Evolutionary conservation across 2,329 filamentous ascomycete species (phyloP).

Genomic region (Pseudogymnoascus sp.): DNA sequence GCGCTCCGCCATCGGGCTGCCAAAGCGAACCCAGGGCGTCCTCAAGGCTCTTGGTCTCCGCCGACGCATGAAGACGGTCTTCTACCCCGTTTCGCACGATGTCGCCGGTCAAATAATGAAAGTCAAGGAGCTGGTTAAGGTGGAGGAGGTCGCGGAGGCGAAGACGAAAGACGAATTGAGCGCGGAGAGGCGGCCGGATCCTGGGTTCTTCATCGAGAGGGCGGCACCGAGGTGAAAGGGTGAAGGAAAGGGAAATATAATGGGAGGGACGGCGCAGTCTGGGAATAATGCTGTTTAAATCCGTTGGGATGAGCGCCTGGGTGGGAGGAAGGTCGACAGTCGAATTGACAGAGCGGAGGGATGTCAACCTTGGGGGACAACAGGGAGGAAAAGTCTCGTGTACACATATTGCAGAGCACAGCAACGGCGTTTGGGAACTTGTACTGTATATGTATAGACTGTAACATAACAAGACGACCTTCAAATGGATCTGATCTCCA

Average conservation of each 20-base stretch:
- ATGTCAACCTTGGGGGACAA: conserved; percentile 1
- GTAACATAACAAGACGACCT: conserved; percentile 22
- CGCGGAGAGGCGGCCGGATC: conserved; percentile 53
- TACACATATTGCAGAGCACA: conserved; percentile 8
- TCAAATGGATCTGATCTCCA: neutral
- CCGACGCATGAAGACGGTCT: conserved; percentile 64
- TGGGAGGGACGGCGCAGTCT: neutral
- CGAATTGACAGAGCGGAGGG: neutral
- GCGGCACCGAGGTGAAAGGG: conserved; percentile 15
- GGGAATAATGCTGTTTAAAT: neutral
- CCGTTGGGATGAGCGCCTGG: neutral
- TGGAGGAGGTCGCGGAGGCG: conserved; percentile 54
- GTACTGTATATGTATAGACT: conserved; percentile 18
- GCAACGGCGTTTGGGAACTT: conserved; percentile 12
- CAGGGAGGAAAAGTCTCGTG: conserved; percentile 6
- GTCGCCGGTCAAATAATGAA: conserved; percentile 67
- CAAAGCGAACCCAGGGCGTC: conserved; percentile 53
- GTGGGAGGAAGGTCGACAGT: neutral
- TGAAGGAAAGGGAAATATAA: neutral
- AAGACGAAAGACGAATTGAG: conserved; percentile 53
- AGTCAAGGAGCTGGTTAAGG: conserved; percentile 64
- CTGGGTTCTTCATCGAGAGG: conserved; percentile 60
- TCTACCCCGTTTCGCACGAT: conserved; percentile 58
- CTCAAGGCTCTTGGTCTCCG: conserved; percentile 62
- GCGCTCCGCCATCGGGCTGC: conserved; percentile 64